phyloP scores from a whole-genome alignment of 768 basidiomycete genomes.

The Macrolepiota dolichaula region DNA sequence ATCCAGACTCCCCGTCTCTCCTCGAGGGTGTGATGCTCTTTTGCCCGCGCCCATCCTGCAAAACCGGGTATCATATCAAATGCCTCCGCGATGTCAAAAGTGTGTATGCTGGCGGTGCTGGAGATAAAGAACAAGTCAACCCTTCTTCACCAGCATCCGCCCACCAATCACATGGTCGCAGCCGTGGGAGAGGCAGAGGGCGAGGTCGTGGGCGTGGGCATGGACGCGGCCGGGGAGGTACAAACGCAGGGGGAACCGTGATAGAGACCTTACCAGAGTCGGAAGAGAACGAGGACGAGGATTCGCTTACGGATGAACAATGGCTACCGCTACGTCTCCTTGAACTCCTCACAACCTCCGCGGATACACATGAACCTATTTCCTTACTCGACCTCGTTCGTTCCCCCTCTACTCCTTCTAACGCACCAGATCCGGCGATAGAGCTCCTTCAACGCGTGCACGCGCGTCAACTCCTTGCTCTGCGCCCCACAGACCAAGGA shows the following conservation, averaged over 20 bases:
- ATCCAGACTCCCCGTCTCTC: slow-evolving; percentile 30
- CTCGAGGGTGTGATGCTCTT: slow-evolving; percentile 43
- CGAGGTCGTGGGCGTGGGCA: background rate
- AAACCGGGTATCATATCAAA: slow-evolving; percentile 41
- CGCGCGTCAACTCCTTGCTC: background rate
- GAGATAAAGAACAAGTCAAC: background rate
- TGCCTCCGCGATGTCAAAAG: slow-evolving; percentile 35
- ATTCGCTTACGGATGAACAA: slow-evolving; percentile 3
- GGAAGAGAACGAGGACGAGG: background rate
- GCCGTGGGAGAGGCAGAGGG: background rate
- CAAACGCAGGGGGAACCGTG: background rate
- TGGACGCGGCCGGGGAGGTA: background rate
- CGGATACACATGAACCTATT: slow-evolving; percentile 26
- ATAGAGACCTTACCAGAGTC: background rate
- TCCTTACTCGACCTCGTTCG: slow-evolving; percentile 20
- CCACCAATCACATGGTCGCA: background rate
- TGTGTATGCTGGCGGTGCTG: slow-evolving; percentile 17
- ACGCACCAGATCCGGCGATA: background rate
- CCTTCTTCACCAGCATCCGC: background rate
- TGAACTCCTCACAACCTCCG: slow-evolving; percentile 34
- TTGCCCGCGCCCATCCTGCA: slow-evolving; percentile 51
- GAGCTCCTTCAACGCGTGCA: background rate
- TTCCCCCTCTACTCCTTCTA: background rate
- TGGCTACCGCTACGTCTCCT: slow-evolving; percentile 16
- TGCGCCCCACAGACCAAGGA: background rate